Conservation (phyloP, 2,329 filamentous ascomycete genomes). For the Dothistroma pini region DNA sequence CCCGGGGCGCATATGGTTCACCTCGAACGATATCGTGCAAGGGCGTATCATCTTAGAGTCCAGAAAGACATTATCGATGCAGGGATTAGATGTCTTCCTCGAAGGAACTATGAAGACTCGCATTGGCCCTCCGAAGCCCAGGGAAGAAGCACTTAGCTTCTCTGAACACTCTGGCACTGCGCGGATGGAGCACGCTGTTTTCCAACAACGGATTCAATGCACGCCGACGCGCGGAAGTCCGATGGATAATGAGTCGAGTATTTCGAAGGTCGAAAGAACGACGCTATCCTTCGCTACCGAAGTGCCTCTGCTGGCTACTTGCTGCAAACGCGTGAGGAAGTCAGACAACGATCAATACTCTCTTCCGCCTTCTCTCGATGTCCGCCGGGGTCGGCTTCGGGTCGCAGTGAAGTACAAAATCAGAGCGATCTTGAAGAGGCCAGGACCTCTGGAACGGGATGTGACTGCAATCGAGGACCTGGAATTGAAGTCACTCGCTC, state of each 20-base stretch:
- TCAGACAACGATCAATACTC: background rate
- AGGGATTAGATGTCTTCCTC: background rate
- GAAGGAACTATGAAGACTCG: background rate
- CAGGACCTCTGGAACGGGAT: background rate
- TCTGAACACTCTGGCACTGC: background rate
- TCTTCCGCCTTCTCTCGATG: background rate
- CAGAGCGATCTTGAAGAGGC: background rate
- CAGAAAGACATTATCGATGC: background rate
- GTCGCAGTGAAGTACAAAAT: background rate
- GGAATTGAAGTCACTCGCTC: background rate
- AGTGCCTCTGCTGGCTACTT: background rate
- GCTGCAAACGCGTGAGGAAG: background rate
- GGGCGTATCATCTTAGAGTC: slow-evolving; percentile 1
- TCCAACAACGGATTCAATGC: background rate
- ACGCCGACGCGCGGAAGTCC: background rate
- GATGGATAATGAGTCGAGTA: background rate
- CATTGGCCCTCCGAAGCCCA: background rate
- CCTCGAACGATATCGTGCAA: background rate
- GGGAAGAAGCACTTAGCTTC: background rate
- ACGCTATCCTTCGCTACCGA: background rate
- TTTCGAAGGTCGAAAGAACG: background rate
- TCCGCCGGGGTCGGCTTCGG: background rate
- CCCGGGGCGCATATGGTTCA: background rate
- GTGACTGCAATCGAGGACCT: background rate
- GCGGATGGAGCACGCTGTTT: background rate